Conservation (phyloP, 2,329 filamentous ascomycete genomes). For the Grosmannia serpens region DNA sequence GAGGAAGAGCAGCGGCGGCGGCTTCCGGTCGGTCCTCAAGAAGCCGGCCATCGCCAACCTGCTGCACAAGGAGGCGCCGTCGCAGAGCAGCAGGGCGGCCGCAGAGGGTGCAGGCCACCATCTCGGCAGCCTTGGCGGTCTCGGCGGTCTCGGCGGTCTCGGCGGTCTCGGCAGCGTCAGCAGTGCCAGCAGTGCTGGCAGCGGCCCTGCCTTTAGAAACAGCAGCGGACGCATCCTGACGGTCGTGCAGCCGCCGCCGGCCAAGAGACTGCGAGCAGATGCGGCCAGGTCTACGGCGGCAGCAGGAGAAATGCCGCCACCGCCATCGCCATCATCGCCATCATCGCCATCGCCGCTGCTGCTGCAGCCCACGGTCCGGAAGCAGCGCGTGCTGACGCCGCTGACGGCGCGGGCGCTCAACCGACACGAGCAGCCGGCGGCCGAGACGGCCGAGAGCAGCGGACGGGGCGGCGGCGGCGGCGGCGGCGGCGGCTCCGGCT, state of each 20-base stretch:
- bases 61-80: constrained; percentile 20
- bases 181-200: background rate
- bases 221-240: constrained; percentile 5
- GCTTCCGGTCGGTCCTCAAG: constrained; percentile 39
- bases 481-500: no score
- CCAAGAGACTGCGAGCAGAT: background rate
- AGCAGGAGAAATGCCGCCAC: background rate
- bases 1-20: constrained; percentile 25
- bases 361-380: background rate
- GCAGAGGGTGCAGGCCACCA: background rate
- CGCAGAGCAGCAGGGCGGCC: background rate
- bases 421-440: constrained; percentile 7
- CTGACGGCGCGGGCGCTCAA: constrained; percentile 11
- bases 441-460: background rate
- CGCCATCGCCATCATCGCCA: background rate
- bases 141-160: background rate
- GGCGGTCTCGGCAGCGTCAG: background rate
- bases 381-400: constrained; percentile 6
- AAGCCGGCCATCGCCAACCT: constrained; percentile 35
- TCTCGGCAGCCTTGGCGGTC: no score
- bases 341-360: background rate
- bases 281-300: background rate
- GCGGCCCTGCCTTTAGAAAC: background rate
- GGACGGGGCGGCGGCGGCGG: background rate
- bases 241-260: background rate